These are phyloP conservation scores for Sarocladiaceae sp. DNA, from an alignment of 2,329 filamentous ascomycete species.

Conservation along the genomic window DNA sequence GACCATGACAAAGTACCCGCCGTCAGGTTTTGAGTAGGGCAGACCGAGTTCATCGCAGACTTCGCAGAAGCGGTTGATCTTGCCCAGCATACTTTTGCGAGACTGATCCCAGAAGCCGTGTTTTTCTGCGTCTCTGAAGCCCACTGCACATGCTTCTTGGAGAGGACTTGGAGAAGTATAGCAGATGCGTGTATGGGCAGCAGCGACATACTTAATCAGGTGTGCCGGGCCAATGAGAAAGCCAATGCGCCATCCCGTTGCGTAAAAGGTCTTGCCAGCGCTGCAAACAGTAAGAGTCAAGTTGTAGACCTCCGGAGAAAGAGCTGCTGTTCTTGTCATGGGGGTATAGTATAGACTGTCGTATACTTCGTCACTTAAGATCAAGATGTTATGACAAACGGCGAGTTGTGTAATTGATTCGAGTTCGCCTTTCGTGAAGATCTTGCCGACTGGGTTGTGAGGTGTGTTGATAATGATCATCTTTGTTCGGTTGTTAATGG, in stretches of 20 bases:
- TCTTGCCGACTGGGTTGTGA: constrained; percentile 94
- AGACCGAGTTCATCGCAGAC: constrained; percentile 66
- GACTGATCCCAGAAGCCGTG: constrained; percentile 77
- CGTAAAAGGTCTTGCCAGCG: constrained; percentile 97
- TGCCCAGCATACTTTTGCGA: constrained; percentile 74
- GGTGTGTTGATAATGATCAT: constrained; percentile 92
- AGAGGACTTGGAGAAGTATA: constrained; percentile 82
- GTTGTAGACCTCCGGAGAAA: constrained; percentile 84
- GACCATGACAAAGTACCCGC: constrained; percentile 87
- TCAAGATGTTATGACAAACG: constrained; percentile 89
- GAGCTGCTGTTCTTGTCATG: constrained; percentile 85
- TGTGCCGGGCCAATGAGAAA: constrained; percentile 82
- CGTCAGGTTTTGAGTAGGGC: constrained; percentile 79
- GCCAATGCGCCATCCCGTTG: constrained; percentile 89
- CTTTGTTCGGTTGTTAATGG: constrained; percentile 82
- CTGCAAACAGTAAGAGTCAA: constrained; percentile 92
- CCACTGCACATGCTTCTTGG: constrained; percentile 82
- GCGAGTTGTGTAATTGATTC: constrained; percentile 81
- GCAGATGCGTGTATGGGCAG: constrained; percentile 85
- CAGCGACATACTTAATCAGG: constrained; percentile 78
- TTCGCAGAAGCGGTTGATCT: constrained; percentile 75
- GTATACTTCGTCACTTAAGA: constrained; percentile 90
- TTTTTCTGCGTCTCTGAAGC: constrained; percentile 77
- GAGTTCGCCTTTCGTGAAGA: constrained; percentile 81
- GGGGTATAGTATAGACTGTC: constrained; percentile 93